Evolutionary conservation across 2,329 filamentous ascomycete species (phyloP).

Genomic region (Lachnum nothofagi): DNA sequence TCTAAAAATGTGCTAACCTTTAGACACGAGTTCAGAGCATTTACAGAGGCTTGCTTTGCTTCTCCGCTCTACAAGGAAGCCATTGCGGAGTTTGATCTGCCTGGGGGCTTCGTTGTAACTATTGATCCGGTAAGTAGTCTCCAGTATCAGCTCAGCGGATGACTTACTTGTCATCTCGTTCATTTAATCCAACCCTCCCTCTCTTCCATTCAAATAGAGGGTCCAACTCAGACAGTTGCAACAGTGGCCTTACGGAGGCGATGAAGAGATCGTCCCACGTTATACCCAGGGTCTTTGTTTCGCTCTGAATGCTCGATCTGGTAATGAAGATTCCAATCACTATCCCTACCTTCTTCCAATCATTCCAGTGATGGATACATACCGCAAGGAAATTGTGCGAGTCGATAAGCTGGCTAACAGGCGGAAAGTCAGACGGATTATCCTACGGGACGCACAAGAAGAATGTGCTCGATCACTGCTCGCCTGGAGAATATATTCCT

Average conservation of each 20-base stretch:
- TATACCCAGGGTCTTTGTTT: conserved; percentile 53
- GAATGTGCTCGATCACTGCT: conserved; percentile 40
- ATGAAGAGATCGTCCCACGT: conserved; percentile 42
- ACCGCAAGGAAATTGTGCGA: conserved; percentile 42
- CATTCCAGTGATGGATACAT: conserved; percentile 45
- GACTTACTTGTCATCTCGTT: neutral
- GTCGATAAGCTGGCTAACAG: conserved; percentile 44
- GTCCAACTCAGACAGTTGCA: neutral
- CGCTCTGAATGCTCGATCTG: conserved; percentile 37
- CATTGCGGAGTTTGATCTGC: conserved; percentile 46
- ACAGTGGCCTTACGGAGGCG: conserved; percentile 52
- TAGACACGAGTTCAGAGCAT: conserved; percentile 43
- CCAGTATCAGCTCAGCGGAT: neutral
- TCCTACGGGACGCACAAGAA: conserved; percentile 39
- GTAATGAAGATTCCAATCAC: conserved; percentile 36
- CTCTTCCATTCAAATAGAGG: neutral
- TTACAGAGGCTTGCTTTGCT: conserved; percentile 45
- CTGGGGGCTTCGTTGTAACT: conserved; percentile 49
- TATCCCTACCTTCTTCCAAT: conserved; percentile 46
- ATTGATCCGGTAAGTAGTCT: conserved; percentile 37
- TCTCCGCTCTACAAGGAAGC: conserved; percentile 49
- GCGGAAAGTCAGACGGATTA: conserved; percentile 36
- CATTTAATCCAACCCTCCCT: conserved; percentile 10
- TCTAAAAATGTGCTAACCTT: neutral
- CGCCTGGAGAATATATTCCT: conserved; percentile 34